Evolutionary conservation across 345 rosid species (phyloP).

Genomic region (Eucalyptus marginata): DNA sequence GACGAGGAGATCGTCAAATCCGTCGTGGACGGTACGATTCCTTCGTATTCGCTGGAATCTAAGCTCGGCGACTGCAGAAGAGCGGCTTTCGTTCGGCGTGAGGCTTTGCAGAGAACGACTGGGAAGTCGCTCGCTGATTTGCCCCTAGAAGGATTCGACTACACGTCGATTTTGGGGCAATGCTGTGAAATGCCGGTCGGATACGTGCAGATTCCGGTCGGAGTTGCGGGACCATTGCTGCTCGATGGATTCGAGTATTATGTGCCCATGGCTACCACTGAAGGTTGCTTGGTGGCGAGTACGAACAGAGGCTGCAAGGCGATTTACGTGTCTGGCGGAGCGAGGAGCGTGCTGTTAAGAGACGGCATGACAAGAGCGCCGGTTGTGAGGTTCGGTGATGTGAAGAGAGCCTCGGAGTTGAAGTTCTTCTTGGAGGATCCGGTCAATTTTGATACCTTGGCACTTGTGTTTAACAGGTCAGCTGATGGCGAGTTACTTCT

Average conservation of each 20-base stretch:
- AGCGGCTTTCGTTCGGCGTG: constrained; percentile 57
- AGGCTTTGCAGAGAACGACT: constrained; percentile 60
- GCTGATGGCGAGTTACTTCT: background rate
- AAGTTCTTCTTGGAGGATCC: constrained; percentile 72
- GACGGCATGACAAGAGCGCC: constrained; percentile 90
- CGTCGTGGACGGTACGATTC: constrained; percentile 39
- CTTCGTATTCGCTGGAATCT: constrained; percentile 59
- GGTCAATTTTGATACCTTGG: constrained; percentile 40
- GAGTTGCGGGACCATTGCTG: constrained; percentile 73
- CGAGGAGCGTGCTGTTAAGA: constrained; percentile 26
- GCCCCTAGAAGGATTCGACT: constrained; percentile 74
- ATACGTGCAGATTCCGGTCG: constrained; percentile 81
- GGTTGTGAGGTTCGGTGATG: constrained; percentile 45
- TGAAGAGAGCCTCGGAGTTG: constrained; percentile 48
- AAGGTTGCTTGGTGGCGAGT: constrained; percentile 87
- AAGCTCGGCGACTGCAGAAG: constrained; percentile 65
- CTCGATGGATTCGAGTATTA: constrained; percentile 62
- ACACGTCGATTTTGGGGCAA: constrained; percentile 60
- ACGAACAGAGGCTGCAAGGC: constrained; percentile 88
- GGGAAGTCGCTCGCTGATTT: constrained; percentile 60
- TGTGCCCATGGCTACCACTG: constrained; percentile 94
- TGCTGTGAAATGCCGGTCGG: constrained; percentile 98
- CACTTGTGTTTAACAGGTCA: constrained; percentile 61
- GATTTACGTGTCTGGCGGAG: constrained; percentile 65
- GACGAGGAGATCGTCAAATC: constrained; percentile 58